Conservation (phyloP, 2,329 filamentous ascomycete species). For the Hypoxylon sp. region DNA sequence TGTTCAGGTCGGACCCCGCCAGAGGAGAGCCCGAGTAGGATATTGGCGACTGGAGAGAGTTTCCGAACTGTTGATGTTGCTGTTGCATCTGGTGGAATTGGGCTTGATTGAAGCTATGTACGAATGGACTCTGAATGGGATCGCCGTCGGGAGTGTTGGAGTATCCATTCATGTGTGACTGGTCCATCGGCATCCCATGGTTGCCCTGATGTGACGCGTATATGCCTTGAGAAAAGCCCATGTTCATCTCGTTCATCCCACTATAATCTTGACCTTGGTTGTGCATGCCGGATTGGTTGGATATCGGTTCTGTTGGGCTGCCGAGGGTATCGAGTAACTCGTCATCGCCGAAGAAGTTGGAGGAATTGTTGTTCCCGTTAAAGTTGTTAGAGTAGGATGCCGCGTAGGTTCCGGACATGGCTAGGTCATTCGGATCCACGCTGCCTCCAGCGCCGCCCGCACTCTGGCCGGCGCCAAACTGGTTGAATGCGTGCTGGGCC, state of each 20-base stretch:
- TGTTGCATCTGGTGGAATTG: constrained; percentile 78
- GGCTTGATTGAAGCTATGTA: constrained; percentile 80
- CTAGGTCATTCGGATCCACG: constrained; percentile 88
- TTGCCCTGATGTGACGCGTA: constrained; percentile 69
- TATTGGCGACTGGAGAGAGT: constrained; percentile 65
- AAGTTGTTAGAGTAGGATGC: constrained; percentile 74
- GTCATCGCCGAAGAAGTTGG: constrained; percentile 88
- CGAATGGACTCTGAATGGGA: constrained; percentile 91
- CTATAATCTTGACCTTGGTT: constrained; percentile 68
- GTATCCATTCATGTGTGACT: constrained; percentile 80
- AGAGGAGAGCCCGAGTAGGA: constrained; percentile 66
- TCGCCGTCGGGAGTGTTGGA: constrained; percentile 93
- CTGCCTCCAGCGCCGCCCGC: constrained; percentile 66
- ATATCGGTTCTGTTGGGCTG: constrained; percentile 62
- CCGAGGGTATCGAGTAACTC: constrained; percentile 83
- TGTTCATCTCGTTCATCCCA: constrained; percentile 66
- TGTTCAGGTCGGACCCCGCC: constrained; percentile 62
- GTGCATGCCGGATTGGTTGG: constrained; percentile 63
- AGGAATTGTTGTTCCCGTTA: constrained; percentile 67
- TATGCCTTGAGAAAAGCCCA: constrained; percentile 67
- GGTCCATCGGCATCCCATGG: constrained; percentile 71
- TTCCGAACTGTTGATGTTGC: constrained; percentile 68
- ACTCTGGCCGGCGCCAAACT: constrained; percentile 67
- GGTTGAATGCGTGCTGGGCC: constrained; percentile 69
- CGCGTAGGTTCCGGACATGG: constrained; percentile 73